These are phyloP conservation scores for Pascua sp. DNA, from an alignment of 1,284 basidiomycete species.

Conservation along the genomic window DNA sequence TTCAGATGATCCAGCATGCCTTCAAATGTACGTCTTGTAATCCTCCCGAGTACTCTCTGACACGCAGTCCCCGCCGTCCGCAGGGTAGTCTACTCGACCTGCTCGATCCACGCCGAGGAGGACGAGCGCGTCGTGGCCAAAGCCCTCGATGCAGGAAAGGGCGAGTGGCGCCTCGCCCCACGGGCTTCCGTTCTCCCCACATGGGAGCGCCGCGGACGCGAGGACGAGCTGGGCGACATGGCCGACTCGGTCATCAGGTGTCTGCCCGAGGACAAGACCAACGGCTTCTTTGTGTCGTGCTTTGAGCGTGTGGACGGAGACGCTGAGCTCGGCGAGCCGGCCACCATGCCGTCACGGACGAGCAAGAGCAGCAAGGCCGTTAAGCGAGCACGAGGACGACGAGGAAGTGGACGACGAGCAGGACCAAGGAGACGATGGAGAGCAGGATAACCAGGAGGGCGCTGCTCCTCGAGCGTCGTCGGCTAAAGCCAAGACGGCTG, in stretches of 20 bases:
- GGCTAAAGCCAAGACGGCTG: slow-evolving; percentile 26
- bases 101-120: slow-evolving; percentile 84
- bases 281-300: slow-evolving; percentile 91
- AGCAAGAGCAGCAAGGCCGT: slow-evolving; percentile 3
- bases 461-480: slow-evolving; percentile 6
- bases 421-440: slow-evolving; percentile 1
- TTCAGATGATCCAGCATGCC: slow-evolving; percentile 88
- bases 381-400: neutral
- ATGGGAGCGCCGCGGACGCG: slow-evolving; percentile 74
- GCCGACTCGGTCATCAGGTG: slow-evolving; percentile 76
- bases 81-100: slow-evolving; percentile 92
- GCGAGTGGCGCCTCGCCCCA: slow-evolving; percentile 65
- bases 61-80: slow-evolving; percentile 57
- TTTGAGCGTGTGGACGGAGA: slow-evolving; percentile 56
- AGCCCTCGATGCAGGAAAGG: slow-evolving; percentile 59
- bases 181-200: slow-evolving; percentile 63
- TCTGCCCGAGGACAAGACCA: slow-evolving; percentile 79
- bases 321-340: slow-evolving; percentile 4
- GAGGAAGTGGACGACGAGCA: slow-evolving; percentile 3
- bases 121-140: slow-evolving; percentile 81
- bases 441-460: neutral
- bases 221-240: slow-evolving; percentile 57
- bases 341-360: neutral
- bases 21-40: slow-evolving; percentile 69
- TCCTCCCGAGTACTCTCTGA: neutral